These are phyloP conservation scores for Epichloe brachyelytri DNA, from an alignment of 2,329 filamentous ascomycete species.

Conservation along the genomic window DNA sequence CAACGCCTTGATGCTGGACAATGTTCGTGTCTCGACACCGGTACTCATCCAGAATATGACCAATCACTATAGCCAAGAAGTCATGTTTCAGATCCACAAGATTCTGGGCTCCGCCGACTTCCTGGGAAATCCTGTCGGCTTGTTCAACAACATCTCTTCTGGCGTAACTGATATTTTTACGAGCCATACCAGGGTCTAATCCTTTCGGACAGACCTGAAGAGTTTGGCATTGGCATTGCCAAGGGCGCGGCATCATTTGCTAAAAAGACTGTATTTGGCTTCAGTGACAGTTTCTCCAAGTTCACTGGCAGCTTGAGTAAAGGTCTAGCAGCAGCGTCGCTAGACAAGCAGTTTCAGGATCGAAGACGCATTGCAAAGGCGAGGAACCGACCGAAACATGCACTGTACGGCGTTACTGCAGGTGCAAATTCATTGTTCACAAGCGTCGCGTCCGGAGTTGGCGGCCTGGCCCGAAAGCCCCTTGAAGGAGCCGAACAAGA, in stretches of 20 bases:
- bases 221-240: conserved; percentile 87
- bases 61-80: conserved; percentile 94
- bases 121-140: conserved; percentile 87
- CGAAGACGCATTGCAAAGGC: conserved; percentile 85
- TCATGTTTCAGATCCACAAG: conserved; percentile 90
- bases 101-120: conserved; percentile 96
- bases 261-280: conserved; percentile 96
- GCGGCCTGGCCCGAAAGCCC: conserved; percentile 83
- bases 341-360: conserved; percentile 98
- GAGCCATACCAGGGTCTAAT: conserved; percentile 97
- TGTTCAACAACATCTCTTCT: conserved; percentile 97
- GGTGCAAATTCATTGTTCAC: conserved; percentile 91
- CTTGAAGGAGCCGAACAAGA: conserved; percentile 94
- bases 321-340: conserved; percentile 82
- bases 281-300: conserved; percentile 95
- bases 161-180: conserved; percentile 96
- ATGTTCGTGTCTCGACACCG: conserved; percentile 78
- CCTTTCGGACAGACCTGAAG: conserved; percentile 88
- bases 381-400: conserved; percentile 91
- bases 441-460: conserved; percentile 85
- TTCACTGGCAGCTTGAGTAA: conserved; percentile 96
- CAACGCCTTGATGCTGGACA: conserved; percentile 89
- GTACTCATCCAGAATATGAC: conserved; percentile 76
- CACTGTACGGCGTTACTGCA: conserved; percentile 87
- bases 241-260: conserved; percentile 95